Evolutionary conservation across 2,329 filamentous ascomycete genomes (phyloP), one percentile per base, ranked within the genome.

Genomic region (Penicillium occitanis): DNA sequence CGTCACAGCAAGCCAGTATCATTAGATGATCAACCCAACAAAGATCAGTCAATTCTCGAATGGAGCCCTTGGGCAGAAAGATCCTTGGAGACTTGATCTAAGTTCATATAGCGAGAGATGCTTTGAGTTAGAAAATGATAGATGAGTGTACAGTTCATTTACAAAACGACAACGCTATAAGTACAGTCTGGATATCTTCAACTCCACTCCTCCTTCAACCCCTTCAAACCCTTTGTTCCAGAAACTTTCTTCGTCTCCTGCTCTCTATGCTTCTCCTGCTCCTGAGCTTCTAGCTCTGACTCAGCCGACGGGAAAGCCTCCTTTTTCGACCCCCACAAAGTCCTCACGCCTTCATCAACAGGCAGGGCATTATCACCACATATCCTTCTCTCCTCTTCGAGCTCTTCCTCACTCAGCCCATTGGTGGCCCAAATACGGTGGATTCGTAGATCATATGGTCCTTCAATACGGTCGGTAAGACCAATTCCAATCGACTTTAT

Each of bases 391-490:
- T 80, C 79, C 64, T 80, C 79, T 44, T 79, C 77, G 59, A 77
- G 70, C 63, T 80, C 78, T 19, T 69, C 75, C 70, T 75, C 77
- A 22, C 74, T 76, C 71, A 78, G 76, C n/a, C 87, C 81, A 75
- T 97, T 97, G 0, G 93, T 97, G 0, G 94, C 93, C 92, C 94
- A 99, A 19, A 97, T 88, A 68, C 88, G 87, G 74, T 93, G 90
- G 63, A 99, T 89, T 68, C 88, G 90, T 46, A 99, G 82, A 77
- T 96, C 91, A 78, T 94, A 99, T 0, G 92, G 91, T 0, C 94
- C 95, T 6, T 92, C 90, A 44, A 96, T 86, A 17, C 95, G 86
- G 78, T 99, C 95, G 63, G 93, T 97, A 73, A 97, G 78, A 5
- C 93, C 92, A 66, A 98, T 88, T 1, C 95, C 95, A 22, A 99